A percentile compares a stretch with the other conserved stretches of the same genome.
These are phyloP conservation scores for Didymella arachidicola DNA, from an alignment of 2,329 filamentous ascomycete species.

Conservation along the genomic window DNA sequence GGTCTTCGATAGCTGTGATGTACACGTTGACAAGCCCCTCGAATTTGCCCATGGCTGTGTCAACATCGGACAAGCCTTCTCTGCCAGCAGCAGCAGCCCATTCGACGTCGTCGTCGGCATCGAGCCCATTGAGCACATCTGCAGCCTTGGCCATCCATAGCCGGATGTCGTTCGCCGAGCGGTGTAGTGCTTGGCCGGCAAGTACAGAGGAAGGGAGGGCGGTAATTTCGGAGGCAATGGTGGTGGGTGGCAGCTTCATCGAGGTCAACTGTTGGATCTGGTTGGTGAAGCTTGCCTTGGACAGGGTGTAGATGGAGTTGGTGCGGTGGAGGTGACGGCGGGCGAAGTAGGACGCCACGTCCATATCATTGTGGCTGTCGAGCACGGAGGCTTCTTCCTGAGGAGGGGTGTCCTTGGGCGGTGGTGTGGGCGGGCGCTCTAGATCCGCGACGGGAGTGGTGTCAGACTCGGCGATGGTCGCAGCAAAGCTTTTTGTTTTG, in stretches of 20 bases:
- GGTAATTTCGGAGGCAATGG: slow-evolving; percentile 81
- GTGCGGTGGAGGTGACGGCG: slow-evolving; percentile 66
- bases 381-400: slow-evolving; percentile 50
- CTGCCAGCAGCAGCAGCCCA: slow-evolving; percentile 91
- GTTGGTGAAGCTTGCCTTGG: slow-evolving; percentile 88
- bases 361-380: slow-evolving; percentile 52
- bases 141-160: slow-evolving; percentile 93
- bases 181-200: slow-evolving; percentile 83
- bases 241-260: slow-evolving; percentile 85
- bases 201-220: slow-evolving; percentile 84
- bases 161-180: slow-evolving; percentile 89
- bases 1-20: slow-evolving; percentile 88
- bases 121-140: slow-evolving; percentile 85
- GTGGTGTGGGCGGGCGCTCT: slow-evolving; percentile 41
- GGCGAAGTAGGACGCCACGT: slow-evolving; percentile 70
- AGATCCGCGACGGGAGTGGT: slow-evolving; percentile 26
- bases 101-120: slow-evolving; percentile 96
- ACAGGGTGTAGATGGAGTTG: slow-evolving; percentile 92
- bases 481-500: slow-evolving; percentile 67
- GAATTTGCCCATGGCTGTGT: slow-evolving; percentile 79
- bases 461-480: slow-evolving; percentile 42
- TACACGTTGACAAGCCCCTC: slow-evolving; percentile 92
- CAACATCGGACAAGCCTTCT: slow-evolving; percentile 75
- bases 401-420: slow-evolving; percentile 61
- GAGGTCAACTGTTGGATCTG: slow-evolving; percentile 93